These are phyloP conservation scores for Vigna reflexopilosa DNA, from an alignment of 306 rosid genomes.

Conservation along the genomic window DNA sequence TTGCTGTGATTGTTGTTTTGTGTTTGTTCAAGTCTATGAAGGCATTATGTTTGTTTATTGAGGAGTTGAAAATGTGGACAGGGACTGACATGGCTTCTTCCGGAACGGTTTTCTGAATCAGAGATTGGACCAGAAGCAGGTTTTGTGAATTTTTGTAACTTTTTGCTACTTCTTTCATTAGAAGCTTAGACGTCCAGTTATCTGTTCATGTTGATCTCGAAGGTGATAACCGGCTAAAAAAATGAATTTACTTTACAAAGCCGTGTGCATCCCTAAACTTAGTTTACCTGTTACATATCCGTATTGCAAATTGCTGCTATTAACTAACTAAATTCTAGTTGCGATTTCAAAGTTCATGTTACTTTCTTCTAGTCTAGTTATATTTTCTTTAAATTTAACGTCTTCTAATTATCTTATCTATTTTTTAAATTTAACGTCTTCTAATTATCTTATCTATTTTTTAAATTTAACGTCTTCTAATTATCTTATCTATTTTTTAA, in stretches of 20 bases:
- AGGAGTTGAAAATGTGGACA: constrained; percentile 55
- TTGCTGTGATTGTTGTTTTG: constrained; percentile 22
- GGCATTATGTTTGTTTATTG: constrained; percentile 41
- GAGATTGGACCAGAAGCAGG: constrained; percentile 99
- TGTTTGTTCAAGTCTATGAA: constrained; percentile 20
- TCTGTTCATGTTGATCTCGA: constrained; percentile 31
- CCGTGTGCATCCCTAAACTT: background rate
- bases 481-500: constrained; percentile 6
- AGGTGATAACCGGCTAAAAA: background rate
- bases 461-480: background rate
- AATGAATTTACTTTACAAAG: background rate
- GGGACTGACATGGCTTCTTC: constrained; percentile 99
- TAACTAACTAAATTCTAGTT: background rate
- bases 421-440: background rate
- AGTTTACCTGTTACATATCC: background rate
- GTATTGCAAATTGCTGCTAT: background rate
- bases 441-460: constrained; percentile 3
- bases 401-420: constrained; percentile 19
- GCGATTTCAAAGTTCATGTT: constrained; percentile 14
- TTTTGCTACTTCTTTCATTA: constrained; percentile 63
- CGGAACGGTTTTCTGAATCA: constrained; percentile 91
- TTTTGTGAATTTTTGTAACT: constrained; percentile 91
- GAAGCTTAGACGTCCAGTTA: constrained; percentile 16
- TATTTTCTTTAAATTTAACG: background rate
- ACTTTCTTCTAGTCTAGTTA: constrained; percentile 2